A percentile compares a stretch with the other conserved stretches of the same genome.
Conservation (phyloP, 768 basidiomycete species). For the Tylopilus cervinicoccineus region DNA sequence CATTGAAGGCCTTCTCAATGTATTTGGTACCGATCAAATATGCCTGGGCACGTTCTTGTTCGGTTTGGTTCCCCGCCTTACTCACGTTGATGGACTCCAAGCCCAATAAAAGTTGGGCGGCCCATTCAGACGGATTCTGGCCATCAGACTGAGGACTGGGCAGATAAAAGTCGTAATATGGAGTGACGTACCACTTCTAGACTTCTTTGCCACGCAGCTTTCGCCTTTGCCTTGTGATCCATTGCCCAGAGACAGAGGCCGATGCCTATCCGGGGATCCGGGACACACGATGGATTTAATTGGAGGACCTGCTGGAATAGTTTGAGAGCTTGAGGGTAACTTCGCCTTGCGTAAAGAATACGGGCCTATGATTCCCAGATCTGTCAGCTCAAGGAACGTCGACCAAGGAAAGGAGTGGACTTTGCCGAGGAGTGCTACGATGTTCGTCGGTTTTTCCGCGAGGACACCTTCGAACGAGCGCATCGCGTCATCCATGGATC, state of each 20-base stretch:
- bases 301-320: constrained; percentile 82
- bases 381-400: neutral
- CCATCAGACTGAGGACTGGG: neutral
- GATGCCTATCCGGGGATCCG: constrained; percentile 94
- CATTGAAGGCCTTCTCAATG: constrained; percentile 77
- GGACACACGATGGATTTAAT: constrained; percentile 72
- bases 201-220: constrained; percentile 87
- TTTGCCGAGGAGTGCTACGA: constrained; percentile 86
- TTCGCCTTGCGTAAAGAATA: constrained; percentile 75
- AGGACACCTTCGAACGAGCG: constrained; percentile 81
- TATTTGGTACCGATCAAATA: constrained; percentile 65
- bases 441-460: constrained; percentile 73
- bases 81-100: constrained; percentile 84
- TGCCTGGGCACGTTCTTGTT: constrained; percentile 57
- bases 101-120: constrained; percentile 79
- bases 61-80: constrained; percentile 61
- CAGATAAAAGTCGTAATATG: neutral
- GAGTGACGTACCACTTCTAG: constrained; percentile 68
- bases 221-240: constrained; percentile 78
- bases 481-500: constrained; percentile 78
- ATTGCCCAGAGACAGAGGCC: constrained; percentile 92
- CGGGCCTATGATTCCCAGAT: constrained; percentile 51
- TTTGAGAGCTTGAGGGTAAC: constrained; percentile 75
- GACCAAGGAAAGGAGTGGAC: constrained; percentile 33
- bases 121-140: constrained; percentile 76